A percentile compares a stretch with the other conserved stretches of the same genome.
phyloP scores from a whole-genome alignment of 495 filamentous ascomycete species.

The Talaromyces stipitatus region DNA sequence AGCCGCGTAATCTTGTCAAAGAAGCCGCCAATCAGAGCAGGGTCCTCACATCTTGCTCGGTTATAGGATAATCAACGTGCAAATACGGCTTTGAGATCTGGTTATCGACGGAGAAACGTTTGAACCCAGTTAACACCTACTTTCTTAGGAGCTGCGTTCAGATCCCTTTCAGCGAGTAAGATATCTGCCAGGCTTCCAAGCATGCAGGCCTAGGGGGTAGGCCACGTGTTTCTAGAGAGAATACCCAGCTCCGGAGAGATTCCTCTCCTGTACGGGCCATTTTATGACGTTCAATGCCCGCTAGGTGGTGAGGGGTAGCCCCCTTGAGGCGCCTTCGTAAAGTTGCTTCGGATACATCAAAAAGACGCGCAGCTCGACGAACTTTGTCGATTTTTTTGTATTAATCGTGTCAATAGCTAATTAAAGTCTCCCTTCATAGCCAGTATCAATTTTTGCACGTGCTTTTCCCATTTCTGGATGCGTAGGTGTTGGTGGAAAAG shows the following conservation, averaged over 20 bases:
- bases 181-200: constrained; percentile 30
- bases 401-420: constrained; percentile 14
- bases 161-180: constrained; percentile 15
- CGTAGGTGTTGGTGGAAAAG: no score
- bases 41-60: constrained; percentile 29
- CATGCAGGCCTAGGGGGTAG: constrained; percentile 16
- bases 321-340: constrained; percentile 5
- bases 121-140: constrained; percentile 22
- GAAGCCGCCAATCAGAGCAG: constrained; percentile 20
- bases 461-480: background rate
- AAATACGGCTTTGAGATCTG: constrained; percentile 22
- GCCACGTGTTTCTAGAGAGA: constrained; percentile 21
- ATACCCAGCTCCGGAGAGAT: constrained; percentile 19
- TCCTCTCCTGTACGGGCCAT: constrained; percentile 20
- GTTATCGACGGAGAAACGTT: constrained; percentile 21
- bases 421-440: constrained; percentile 10
- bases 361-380: constrained; percentile 10
- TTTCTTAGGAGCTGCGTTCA: background rate
- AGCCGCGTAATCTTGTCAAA: constrained; percentile 25
- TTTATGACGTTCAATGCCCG: constrained; percentile 7
- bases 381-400: constrained; percentile 6
- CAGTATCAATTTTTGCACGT: background rate
- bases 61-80: constrained; percentile 21
- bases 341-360: constrained; percentile 10
- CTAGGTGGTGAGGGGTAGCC: background rate